Conservation (phyloP, 1,139 yeast species). For the Nakaseomyces kungkrabaensis region DNA sequence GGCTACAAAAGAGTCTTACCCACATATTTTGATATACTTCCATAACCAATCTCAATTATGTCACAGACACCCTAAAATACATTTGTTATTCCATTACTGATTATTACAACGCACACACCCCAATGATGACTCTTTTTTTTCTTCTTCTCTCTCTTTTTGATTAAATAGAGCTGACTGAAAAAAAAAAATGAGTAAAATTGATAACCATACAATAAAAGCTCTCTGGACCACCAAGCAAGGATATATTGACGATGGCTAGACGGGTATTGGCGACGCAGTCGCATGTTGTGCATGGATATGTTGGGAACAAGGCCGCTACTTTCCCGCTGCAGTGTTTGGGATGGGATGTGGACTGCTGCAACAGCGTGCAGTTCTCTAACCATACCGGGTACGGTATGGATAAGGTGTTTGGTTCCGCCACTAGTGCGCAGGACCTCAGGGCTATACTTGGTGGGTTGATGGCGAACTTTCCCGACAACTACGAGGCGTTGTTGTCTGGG, state of each 20-base stretch:
- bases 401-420: conserved; percentile 31
- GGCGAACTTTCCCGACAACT: conserved; percentile 28
- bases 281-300: conserved; percentile 62
- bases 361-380: conserved; percentile 56
- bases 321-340: conserved; percentile 54
- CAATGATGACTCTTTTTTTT: not conserved
- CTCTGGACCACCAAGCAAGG: no score
- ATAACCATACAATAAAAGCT: no score
- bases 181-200: no score
- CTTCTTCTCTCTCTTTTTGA: no score
- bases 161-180: not conserved
- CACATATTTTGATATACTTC: no score
- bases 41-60: no score
- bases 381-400: conserved; percentile 58
- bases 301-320: conserved; percentile 54
- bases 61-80: not conserved
- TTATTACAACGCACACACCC: not conserved
- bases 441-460: conserved; percentile 30
- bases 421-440: conserved; percentile 22
- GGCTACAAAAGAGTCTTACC: no score
- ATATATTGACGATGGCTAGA: no score
- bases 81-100: no score
- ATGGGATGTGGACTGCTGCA: conserved; percentile 59
- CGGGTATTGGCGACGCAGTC: conserved; percentile 40
- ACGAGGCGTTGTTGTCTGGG: conserved; percentile 48